A percentile compares a stretch with the other conserved stretches of the same genome.
phyloP scores from a whole-genome alignment of 169 alveolate species.

The Plasmodium knowlesi region DNA sequence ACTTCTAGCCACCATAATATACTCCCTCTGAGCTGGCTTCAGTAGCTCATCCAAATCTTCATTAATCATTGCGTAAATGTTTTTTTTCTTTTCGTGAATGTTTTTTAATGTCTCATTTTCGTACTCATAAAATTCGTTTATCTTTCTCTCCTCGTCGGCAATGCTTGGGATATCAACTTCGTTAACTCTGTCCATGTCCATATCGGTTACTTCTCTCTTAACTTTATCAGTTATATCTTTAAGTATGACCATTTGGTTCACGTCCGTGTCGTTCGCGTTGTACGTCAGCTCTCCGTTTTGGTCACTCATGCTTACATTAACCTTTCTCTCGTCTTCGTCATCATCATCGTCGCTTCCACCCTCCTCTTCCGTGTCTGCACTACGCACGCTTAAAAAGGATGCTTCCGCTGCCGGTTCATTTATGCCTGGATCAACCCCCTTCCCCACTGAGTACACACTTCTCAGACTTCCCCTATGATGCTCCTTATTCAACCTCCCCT shows the following conservation, averaged over 20 bases:
- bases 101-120: conserved; percentile 38
- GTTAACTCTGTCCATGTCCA: conserved; percentile 4
- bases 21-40: conserved; percentile 66
- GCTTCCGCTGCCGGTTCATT: conserved; percentile 3
- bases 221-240: conserved; percentile 54
- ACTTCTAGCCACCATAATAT: conserved; percentile 54
- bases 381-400: conserved; percentile 12
- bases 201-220: conserved; percentile 7
- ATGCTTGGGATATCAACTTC: conserved; percentile 27
- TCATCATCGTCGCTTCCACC: not conserved
- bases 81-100: conserved; percentile 35
- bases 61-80: conserved; percentile 54
- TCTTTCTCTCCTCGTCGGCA: conserved; percentile 64
- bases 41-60: conserved; percentile 45
- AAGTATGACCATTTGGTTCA: conserved; percentile 25
- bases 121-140: conserved; percentile 62
- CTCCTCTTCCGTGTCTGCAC: conserved; percentile 1
- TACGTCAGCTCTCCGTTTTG: not conserved
- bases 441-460: not conserved
- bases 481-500: not conserved
- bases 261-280: not conserved
- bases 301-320: not conserved
- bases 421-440: not conserved
- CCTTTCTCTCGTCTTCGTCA: not conserved
- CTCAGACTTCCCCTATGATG: not conserved